Conservation (phyloP, 495 filamentous ascomycete genomes). For the Penicillium manginii region DNA sequence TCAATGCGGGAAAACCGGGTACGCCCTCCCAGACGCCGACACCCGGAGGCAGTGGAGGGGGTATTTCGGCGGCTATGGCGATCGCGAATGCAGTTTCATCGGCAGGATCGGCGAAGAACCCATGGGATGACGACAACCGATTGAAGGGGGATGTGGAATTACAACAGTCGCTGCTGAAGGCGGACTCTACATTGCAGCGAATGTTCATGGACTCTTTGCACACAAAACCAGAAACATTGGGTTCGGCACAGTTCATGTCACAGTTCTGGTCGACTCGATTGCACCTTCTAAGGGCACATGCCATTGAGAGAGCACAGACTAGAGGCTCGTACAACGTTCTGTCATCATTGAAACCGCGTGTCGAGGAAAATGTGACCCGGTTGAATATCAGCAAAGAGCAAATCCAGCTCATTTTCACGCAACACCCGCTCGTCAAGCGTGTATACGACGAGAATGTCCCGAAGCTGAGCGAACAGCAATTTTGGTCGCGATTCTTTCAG, state of each 20-base stretch:
- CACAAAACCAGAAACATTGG: constrained; percentile 80
- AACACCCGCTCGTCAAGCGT: constrained; percentile 86
- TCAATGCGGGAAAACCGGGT: constrained; percentile 68
- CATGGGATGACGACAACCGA: constrained; percentile 75
- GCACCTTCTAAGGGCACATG: constrained; percentile 84
- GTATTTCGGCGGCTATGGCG: constrained; percentile 59
- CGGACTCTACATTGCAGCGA: constrained; percentile 68
- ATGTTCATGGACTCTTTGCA: constrained; percentile 80
- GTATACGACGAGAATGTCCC: constrained; percentile 96
- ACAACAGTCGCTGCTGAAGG: constrained; percentile 82
- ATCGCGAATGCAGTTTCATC: constrained; percentile 59
- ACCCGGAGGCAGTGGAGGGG: constrained; percentile 40
- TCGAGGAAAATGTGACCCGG: constrained; percentile 74
- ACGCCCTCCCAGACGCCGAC: constrained; percentile 40
- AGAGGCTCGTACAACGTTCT: constrained; percentile 91
- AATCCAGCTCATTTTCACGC: constrained; percentile 87
- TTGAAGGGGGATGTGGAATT: constrained; percentile 75
- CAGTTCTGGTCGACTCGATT: constrained; percentile 93
- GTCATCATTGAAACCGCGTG: constrained; percentile 81
- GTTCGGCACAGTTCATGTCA: constrained; percentile 73
- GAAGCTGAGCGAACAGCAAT: constrained; percentile 74
- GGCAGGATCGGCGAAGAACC: constrained; percentile 46
- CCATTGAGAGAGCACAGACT: constrained; percentile 82
- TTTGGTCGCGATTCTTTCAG: constrained; percentile 92
- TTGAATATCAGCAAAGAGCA: constrained; percentile 90